Base-by-base conservation (phyloP, 2,329 filamentous ascomycete genomes). In the Epichloe festucae region DNA sequence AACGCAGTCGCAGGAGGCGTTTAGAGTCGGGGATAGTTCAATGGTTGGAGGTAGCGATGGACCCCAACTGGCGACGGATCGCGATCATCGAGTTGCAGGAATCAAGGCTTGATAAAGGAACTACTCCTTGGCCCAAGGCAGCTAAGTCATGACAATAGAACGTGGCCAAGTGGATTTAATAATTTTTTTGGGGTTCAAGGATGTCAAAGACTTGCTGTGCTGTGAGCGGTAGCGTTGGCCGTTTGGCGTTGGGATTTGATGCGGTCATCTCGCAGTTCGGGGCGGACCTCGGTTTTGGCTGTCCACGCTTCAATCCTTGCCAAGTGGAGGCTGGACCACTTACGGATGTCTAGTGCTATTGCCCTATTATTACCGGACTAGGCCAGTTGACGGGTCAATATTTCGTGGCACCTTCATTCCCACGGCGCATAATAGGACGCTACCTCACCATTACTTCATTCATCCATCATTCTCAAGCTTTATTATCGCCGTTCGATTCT, bases 51-150 rank as follows among this genome's bases (percentile, higher is more conserved):
- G 45, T 12, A 21, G 35, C 40, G 46, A 41, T 23, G 35, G 49
- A 36, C 27, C 12, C 17, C n/a, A 38, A 17, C 38, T 27, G 42
- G 43, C 40, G 17, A 27, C 41, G 34, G 35, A 14, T 48, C 42
- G 41, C 12, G 39, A 52, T 35, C 52, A 53, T 53, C 45, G 44
- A 41, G 38, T 11, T 27, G 21, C n/a, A 44, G 27, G 39, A 14
- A 14, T n/a, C 15, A 15, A 43, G 31, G 40, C 10, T 12, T 21
- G 17, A 41, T 17, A n/a, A 19, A 31, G 35, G 3, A 31, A 17
- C 27, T 46, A 35, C 21, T 54, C 19, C n/a, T 46, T 41, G 23
- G 21, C 5, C 36, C n/a, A 19, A 40, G 4, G 10, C 21, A 46
- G 36, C 43, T 7, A 27, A 41, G 6, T 23, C 49, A 46, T 46